Percentiles rank a stretch among this genome's conserved stretches.
phyloP scores from a whole-genome alignment of 257 asterid genomes.

The Hygrophila difformis region DNA sequence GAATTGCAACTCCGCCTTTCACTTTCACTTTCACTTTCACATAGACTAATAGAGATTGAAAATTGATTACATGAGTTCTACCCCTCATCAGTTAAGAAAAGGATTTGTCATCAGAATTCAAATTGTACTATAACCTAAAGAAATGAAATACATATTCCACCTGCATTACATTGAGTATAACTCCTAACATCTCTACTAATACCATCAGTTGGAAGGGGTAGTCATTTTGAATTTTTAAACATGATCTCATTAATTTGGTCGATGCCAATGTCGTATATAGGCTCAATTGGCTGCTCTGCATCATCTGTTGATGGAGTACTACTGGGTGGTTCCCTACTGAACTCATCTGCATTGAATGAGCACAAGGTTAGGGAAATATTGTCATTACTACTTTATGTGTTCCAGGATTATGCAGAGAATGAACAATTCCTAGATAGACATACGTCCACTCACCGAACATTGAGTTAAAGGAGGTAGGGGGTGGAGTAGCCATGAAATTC shows the following conservation, averaged over 20 bases:
- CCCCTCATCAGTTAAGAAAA: background rate
- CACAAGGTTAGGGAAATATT: background rate
- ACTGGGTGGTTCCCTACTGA: constrained; percentile 54
- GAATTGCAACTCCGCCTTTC: too few species aligned
- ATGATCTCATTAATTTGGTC: constrained; percentile 51
- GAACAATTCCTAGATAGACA: background rate
- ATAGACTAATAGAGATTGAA: too few species aligned
- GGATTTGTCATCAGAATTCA: background rate
- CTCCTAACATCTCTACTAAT: background rate
- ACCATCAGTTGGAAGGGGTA: background rate
- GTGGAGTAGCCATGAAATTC: constrained; percentile 80
- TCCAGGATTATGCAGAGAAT: background rate
- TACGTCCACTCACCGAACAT: constrained; percentile 55
- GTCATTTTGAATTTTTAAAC: constrained; percentile 41
- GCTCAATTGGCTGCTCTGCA: constrained; percentile 82
- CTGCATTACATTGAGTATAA: background rate
- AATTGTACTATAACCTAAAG: background rate
- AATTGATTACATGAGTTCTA: background rate
- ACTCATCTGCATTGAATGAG: constrained; percentile 56
- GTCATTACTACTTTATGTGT: background rate
- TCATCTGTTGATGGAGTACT: constrained; percentile 26
- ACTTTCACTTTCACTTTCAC: too few species aligned
- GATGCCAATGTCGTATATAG: constrained; percentile 67
- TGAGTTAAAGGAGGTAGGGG: constrained; percentile 63
- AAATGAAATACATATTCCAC: background rate